Conservation (phyloP, 257 asterid genomes). For the Solanum bulbocastanum region DNA sequence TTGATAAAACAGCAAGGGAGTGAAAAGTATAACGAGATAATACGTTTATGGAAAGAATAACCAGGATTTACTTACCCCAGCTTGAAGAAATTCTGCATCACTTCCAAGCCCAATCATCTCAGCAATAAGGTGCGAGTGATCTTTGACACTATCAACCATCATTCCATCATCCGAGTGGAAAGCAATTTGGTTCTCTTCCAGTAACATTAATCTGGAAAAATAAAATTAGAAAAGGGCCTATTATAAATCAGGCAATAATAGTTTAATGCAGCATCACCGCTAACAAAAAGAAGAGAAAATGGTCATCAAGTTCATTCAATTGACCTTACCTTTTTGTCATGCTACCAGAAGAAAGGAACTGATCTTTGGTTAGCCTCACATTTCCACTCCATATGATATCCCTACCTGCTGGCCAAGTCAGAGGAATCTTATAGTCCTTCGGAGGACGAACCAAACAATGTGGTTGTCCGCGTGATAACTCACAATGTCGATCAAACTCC, state of each 20-base stretch:
- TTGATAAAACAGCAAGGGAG: neutral
- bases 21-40: neutral
- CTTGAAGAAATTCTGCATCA: constrained; percentile 64
- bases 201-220: constrained; percentile 72
- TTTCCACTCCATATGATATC: constrained; percentile 89
- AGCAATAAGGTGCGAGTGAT: constrained; percentile 79
- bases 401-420: constrained; percentile 90
- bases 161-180: constrained; percentile 81
- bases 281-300: neutral
- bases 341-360: constrained; percentile 95
- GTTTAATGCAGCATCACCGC: neutral
- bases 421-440: constrained; percentile 78
- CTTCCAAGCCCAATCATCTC: constrained; percentile 86
- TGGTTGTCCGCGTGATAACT: constrained; percentile 37
- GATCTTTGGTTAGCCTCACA: constrained; percentile 88
- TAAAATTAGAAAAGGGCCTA: constrained; percentile 6
- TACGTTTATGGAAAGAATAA: neutral
- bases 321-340: constrained; percentile 82
- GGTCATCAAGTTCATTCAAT: neutral
- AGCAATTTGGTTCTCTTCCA: constrained; percentile 93
- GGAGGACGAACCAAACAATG: constrained; percentile 89
- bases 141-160: constrained; percentile 72
- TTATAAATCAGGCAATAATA: neutral
- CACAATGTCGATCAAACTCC: constrained; percentile 88
- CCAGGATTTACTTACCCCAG: constrained; percentile 60